Conservation (phyloP, 2,329 filamentous ascomycete genomes). For the Raffaelea arxii region DNA sequence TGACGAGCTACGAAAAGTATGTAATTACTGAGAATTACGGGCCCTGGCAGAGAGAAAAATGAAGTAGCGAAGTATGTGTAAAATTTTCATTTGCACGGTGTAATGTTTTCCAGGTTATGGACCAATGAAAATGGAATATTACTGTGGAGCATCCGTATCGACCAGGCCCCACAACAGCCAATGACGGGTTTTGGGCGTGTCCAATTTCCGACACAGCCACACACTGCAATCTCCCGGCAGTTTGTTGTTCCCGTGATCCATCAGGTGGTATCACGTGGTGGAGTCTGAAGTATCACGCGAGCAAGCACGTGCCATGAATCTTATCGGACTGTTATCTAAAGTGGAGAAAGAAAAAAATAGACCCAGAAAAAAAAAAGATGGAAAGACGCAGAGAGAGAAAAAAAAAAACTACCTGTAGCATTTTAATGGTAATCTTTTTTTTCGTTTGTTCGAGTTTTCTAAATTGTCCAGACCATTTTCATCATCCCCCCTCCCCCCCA, state of each 20-base stretch:
- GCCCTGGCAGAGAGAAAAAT: too few relatives aligned
- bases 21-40: too few relatives aligned
- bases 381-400: conserved; percentile 3
- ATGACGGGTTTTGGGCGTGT: neutral
- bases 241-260: neutral
- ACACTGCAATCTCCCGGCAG: conserved; percentile 3
- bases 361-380: conserved; percentile 7
- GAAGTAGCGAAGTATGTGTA: too few relatives aligned
- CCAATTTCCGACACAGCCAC: conserved; percentile 3
- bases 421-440: conserved; percentile 2
- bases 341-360: conserved; percentile 5
- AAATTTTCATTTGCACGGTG: too few relatives aligned
- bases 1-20: too few relatives aligned
- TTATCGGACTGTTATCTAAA: neutral
- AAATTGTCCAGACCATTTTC: neutral
- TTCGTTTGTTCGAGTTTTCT: neutral
- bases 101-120: too few relatives aligned
- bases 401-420: conserved; percentile 5
- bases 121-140: too few relatives aligned
- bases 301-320: neutral
- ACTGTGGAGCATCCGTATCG: too few relatives aligned
- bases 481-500: neutral
- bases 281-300: too few relatives aligned
- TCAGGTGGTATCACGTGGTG: neutral
- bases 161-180: too few relatives aligned